Base-by-base conservation (phyloP, 2,329 filamentous ascomycete species). In the Tolypocladium endophyticum region DNA sequence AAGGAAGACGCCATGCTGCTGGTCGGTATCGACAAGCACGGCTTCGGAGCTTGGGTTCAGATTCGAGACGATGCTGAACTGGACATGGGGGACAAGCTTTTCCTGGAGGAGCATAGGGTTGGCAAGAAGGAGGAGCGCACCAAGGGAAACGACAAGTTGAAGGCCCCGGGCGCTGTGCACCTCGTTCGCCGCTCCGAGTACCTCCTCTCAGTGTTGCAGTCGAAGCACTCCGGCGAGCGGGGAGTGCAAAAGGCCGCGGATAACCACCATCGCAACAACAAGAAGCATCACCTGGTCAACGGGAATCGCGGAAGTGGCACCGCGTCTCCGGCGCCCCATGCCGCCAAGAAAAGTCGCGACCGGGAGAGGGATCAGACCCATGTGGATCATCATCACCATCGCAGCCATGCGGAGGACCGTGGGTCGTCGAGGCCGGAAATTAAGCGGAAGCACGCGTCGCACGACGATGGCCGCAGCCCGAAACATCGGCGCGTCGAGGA, bases 1-100 rank as follows among this genome's bases (percentile, higher is more conserved):
- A 87, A 89, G 62, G 94, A 99, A 73, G 94, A 99, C 71, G 94
- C 91, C 57, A 99, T 99, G 94, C 86, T 99, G 55, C 89, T 95
- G 59, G 85, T 97, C 47, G 94, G 94, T 61, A 96, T 99, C 64
- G 87, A 92, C 65, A 86, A 88, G 59, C 93, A 99, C 70, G 94
- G 94, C 2, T 97, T 96, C 69, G 95, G 95, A 60, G 92, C 93
- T 3, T 99, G 94, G 94, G 84, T 88, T 1, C 88, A 92, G 66
- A 97, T 99, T 67, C 87, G 94, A 8, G 94, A 99, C 66, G 94
- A 99, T 69, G 77, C 84, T 1, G 92, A 97, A 38, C 83, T 99
- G 28, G 89, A 86, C 11, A 87, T 99, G 77, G 77, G 79, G 1
- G 92, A 96, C 67, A 97, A 97, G 70, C 90, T 97, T 71, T 99